Percentiles rank a stretch among this genome's conserved stretches.
These are phyloP conservation scores for Staphylotrichum longicolle DNA, from an alignment of 495 filamentous ascomycete genomes.

Conservation along the genomic window DNA sequence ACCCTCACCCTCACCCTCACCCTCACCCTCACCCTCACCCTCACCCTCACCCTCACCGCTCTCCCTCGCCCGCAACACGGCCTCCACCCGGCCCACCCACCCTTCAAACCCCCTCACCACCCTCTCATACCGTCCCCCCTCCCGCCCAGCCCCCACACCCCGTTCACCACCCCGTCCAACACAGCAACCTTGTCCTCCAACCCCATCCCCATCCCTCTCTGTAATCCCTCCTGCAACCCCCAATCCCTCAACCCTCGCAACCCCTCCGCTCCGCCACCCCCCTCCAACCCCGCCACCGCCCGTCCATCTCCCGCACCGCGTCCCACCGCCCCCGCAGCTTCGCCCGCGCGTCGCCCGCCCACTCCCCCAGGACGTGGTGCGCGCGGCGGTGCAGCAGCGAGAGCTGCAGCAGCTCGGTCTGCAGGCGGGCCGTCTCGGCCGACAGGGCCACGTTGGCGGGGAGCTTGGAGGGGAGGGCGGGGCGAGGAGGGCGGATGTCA, in stretches of 20 bases:
- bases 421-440: slow-evolving; percentile 60
- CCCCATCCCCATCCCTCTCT: slow-evolving; percentile 15
- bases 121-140: slow-evolving; percentile 50
- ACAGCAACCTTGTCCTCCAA: slow-evolving; percentile 51
- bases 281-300: slow-evolving; percentile 32
- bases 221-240: slow-evolving; percentile 4
- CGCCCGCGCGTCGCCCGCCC: slow-evolving; percentile 48
- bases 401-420: slow-evolving; percentile 71
- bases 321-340: slow-evolving; percentile 44
- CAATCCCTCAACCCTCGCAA: slow-evolving; percentile 36
- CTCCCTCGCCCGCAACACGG: slow-evolving; percentile 29
- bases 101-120: slow-evolving; percentile 50
- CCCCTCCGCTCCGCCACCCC: slow-evolving; percentile 39
- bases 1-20: slow-evolving; percentile 24
- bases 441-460: slow-evolving; percentile 54
- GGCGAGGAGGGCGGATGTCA: slow-evolving; percentile 52
- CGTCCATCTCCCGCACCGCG: slow-evolving; percentile 34
- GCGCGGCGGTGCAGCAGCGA: slow-evolving; percentile 62
- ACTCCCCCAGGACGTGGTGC: slow-evolving; percentile 34
- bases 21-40: slow-evolving; percentile 33
- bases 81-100: slow-evolving; percentile 47
- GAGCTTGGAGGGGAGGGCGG: slow-evolving; percentile 51
- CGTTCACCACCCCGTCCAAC: slow-evolving; percentile 50
- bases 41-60: not conserved
- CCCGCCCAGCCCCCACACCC: slow-evolving; percentile 51